Conservation (phyloP, 805 yeast genomes). For the Wickerhamiella spandovensis region DNA sequence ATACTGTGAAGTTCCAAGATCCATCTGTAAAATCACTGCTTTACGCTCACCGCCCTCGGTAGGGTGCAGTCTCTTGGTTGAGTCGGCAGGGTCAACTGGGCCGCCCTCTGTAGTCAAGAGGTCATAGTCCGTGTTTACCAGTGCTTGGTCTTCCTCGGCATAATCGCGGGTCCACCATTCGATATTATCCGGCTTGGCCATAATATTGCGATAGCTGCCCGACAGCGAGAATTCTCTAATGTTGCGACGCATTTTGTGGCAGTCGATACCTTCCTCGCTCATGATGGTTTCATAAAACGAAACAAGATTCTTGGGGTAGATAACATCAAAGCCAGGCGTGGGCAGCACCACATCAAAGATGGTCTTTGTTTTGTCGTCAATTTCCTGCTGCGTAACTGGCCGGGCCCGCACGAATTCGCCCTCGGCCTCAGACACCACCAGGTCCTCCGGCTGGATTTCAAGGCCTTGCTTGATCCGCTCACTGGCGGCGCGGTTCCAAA, state of each 20-base stretch:
- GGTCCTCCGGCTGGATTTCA: conserved; percentile 16
- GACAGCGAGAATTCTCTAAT: conserved; percentile 82
- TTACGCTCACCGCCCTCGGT: conserved; percentile 33
- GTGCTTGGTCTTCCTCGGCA: conserved; percentile 47
- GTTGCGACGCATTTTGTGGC: conserved; percentile 69
- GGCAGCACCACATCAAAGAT: conserved; percentile 85
- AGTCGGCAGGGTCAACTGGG: conserved; percentile 13
- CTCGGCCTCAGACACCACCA: conserved; percentile 21
- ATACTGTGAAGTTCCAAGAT: conserved; percentile 73
- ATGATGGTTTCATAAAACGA: conserved; percentile 56
- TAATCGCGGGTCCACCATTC: conserved; percentile 54
- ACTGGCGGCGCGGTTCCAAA: conserved; percentile 85
- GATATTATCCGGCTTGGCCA: conserved; percentile 51
- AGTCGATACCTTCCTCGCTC: conserved; percentile 71
- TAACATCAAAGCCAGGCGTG: conserved; percentile 91
- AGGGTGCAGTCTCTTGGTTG: conserved; percentile 17
- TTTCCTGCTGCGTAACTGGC: conserved; percentile 62
- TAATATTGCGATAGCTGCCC: conserved; percentile 71
- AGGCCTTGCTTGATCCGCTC: conserved; percentile 52
- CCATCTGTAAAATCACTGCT: conserved; percentile 66
- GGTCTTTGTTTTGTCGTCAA: conserved; percentile 40
- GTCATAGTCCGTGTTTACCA: conserved; percentile 70
- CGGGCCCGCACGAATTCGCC: conserved; percentile 55
- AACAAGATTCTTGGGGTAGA: conserved; percentile 62
- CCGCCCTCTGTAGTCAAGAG: conserved; percentile 23